Base-by-base conservation (phyloP, 2,329 filamentous ascomycete species). In the Fonsecaea pugnacius region DNA sequence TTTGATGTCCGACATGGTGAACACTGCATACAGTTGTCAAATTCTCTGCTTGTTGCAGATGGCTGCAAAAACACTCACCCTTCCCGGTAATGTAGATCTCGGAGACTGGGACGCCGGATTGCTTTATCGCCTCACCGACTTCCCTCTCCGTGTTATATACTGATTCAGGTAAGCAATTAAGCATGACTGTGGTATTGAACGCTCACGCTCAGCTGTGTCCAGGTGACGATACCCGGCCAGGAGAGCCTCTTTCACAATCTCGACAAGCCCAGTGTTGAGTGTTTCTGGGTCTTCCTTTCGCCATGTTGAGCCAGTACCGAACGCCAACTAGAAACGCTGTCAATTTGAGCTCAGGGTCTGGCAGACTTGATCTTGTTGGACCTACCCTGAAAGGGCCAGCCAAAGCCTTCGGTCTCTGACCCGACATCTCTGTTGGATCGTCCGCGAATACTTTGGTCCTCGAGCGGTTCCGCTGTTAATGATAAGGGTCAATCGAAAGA, bases 81-180 rank as follows among this genome's bases (percentile, higher is more conserved):
- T 89, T 90, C 14, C 85, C 87, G 1, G 85, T 87, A 69, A 90
- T 81, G 75, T 89, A 90, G 66, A 90, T 77, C 61, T 89, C 81
- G 52, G 85, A 78, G 55, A 87, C 82, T 65, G 87, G 86, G 14
- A 91, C 82, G 46, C 88, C 83, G 36, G 85, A 84, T 32, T 67
- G 62, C 32, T 62, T 63, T 38, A 91, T 85, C 24, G 85, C 89
- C 67, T 82, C 77, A 10, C 87, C 89, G 0, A 89, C 87, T 62
- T 89, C 86, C 63, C 81, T 82, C 74, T 90, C 88, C 65, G 89
- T 91, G 62, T 82, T 80, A 53, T 71, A 81, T 75, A 79, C 74
- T 60, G 21, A 8, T n/a, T n/a, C 36, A 21, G 58, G 18, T 35
- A 9, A 40, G 50, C 32, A 18, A n/a, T 18, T 12, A 12, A 8